A percentile compares a stretch with the other conserved stretches of the same genome.
Conservation (phyloP, 306 rosid genomes). For the Begonia peltatifolia region DNA sequence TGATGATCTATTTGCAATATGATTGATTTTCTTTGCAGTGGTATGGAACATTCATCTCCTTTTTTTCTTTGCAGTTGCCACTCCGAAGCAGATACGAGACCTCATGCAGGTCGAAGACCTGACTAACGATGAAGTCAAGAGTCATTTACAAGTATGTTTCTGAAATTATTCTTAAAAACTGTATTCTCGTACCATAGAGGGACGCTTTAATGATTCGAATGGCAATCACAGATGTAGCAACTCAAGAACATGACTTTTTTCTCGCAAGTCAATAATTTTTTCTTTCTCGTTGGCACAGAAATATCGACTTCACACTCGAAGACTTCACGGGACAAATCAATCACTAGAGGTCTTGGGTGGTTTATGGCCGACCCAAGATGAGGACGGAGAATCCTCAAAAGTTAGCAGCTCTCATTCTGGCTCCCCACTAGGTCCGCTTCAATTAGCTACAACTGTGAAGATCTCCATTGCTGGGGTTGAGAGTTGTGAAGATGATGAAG, state of each 20-base stretch:
- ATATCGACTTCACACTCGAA: conserved; percentile 85
- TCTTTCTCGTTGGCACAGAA: conserved; percentile 38
- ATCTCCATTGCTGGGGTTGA: conserved; percentile 47
- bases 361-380: conserved; percentile 69
- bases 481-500: conserved; percentile 53
- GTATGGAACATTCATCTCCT: no score
- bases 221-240: no score
- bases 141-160: conserved; percentile 82
- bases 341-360: conserved; percentile 54
- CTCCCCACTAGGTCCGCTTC: conserved; percentile 92
- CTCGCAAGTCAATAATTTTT: background rate
- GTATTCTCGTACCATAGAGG: no score
- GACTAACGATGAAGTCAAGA: conserved; percentile 95
- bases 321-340: conserved; percentile 43
- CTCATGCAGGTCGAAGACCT: conserved; percentile 98
- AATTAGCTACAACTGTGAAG: conserved; percentile 46
- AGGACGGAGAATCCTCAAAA: conserved; percentile 58
- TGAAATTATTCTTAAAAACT: background rate
- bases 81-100: conserved; percentile 97
- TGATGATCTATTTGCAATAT: no score
- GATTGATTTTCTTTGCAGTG: no score
- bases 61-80: conserved; percentile 47
- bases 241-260: no score
- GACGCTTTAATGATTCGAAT: no score
- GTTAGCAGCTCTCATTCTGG: conserved; percentile 66